Conservation (phyloP, 2,329 filamentous ascomycete genomes). For the Xylariaceae sp. region DNA sequence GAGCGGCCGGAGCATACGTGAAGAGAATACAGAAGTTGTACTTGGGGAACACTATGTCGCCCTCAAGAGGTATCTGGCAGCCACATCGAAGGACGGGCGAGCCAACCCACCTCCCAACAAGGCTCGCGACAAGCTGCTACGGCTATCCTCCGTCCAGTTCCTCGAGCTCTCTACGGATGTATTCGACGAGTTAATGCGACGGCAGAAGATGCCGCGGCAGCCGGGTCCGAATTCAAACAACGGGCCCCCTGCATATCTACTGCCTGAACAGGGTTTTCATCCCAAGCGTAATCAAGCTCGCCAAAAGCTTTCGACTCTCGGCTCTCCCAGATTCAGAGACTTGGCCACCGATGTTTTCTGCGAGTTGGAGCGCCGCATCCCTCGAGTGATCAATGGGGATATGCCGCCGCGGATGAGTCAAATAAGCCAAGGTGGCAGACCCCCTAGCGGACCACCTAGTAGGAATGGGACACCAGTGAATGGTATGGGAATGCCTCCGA, state of each 20-base stretch:
- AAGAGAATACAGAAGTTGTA: slow-evolving; percentile 59
- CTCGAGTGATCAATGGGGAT: slow-evolving; percentile 68
- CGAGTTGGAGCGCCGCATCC: slow-evolving; percentile 87
- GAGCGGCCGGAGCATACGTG: slow-evolving; percentile 56
- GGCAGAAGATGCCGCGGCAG: slow-evolving; percentile 64
- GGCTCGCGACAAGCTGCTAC: slow-evolving; percentile 88
- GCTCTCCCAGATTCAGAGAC: slow-evolving; percentile 81
- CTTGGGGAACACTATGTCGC: slow-evolving; percentile 78
- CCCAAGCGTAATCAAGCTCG: slow-evolving; percentile 97
- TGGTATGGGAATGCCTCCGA: slow-evolving; percentile 48
- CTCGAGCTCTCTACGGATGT: slow-evolving; percentile 97
- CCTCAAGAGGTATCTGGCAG: slow-evolving; percentile 70
- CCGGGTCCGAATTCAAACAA: slow-evolving; percentile 48
- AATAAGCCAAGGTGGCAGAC: too few relatives aligned
- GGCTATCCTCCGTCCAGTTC: slow-evolving; percentile 88
- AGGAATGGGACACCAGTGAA: slow-evolving; percentile 61
- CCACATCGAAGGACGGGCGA: slow-evolving; percentile 69
- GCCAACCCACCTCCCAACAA: slow-evolving; percentile 74
- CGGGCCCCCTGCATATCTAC: slow-evolving; percentile 65
- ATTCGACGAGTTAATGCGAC: slow-evolving; percentile 86
- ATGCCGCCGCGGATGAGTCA: slow-evolving; percentile 60
- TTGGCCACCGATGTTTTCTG: slow-evolving; percentile 94
- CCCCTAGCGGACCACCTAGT: slow-evolving; percentile 52
- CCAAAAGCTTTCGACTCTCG: slow-evolving; percentile 87
- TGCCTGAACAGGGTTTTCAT: slow-evolving; percentile 87